phyloP scores from a whole-genome alignment of 257 asterid genomes.

The Capsicum baccatum region DNA sequence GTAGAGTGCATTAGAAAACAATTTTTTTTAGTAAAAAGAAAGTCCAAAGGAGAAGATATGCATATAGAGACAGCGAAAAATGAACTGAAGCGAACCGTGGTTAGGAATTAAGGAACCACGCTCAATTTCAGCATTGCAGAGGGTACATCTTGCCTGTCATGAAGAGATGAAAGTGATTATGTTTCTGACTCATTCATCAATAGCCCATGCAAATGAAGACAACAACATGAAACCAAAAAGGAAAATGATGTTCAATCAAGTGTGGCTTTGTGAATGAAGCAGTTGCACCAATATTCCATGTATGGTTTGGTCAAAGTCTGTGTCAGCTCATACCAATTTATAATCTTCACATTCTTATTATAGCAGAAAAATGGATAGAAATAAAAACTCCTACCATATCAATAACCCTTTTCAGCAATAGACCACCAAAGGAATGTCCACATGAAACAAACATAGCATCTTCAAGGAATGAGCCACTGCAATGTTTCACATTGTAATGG shows the following conservation, averaged over 20 bases:
- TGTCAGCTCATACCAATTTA: not conserved
- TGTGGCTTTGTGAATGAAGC: constrained; percentile 1
- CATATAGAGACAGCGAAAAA: not conserved
- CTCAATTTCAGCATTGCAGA: constrained; percentile 79
- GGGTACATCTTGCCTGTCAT: constrained; percentile 83
- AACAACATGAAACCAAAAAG: constrained; percentile 25
- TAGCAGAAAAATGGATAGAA: constrained; percentile 22
- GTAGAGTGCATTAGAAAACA: not conserved
- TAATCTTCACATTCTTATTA: constrained; percentile 1
- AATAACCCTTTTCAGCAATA: constrained; percentile 79
- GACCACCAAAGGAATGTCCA: constrained; percentile 99
- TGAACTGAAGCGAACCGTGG: constrained; percentile 56
- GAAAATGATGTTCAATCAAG: constrained; percentile 13
- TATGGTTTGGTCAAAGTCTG: not conserved
- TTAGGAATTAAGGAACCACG: constrained; percentile 80
- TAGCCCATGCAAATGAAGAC: constrained; percentile 16
- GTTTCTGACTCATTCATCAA: constrained; percentile 31
- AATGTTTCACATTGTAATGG: constrained; percentile 37
- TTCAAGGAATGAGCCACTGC: constrained; percentile 92
- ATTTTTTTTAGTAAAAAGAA: not conserved
- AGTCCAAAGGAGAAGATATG: constrained; percentile 24
- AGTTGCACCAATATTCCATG: not conserved
- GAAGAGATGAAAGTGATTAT: constrained; percentile 32
- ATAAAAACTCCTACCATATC: constrained; percentile 67
- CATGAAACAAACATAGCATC: constrained; percentile 94